Evolutionary conservation across 2,329 filamentous ascomycete species (phyloP).

Genomic region (Neoascochyta sp.): DNA sequence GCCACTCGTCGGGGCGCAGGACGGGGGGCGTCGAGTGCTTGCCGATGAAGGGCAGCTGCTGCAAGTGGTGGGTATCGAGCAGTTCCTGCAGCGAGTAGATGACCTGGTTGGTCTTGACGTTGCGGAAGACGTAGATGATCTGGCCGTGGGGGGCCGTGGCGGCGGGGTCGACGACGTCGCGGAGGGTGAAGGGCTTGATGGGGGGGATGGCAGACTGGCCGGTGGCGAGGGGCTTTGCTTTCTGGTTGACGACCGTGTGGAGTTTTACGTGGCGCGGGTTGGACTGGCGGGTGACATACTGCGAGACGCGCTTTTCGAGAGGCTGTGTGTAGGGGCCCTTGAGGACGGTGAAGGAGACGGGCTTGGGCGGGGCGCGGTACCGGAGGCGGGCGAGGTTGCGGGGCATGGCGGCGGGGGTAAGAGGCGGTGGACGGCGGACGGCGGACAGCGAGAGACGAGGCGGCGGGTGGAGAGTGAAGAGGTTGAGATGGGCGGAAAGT

Average conservation of each 20-base stretch:
- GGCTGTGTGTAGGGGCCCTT: slow-evolving; percentile 4
- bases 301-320: slow-evolving; percentile 14
- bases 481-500: no score
- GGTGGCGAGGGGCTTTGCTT: slow-evolving; percentile 19
- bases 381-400: slow-evolving; percentile 27
- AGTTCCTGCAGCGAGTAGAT: slow-evolving; percentile 59
- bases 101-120: slow-evolving; percentile 61
- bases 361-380: slow-evolving; percentile 18
- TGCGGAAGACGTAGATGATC: slow-evolving; percentile 61
- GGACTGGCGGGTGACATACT: slow-evolving; percentile 23
- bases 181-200: slow-evolving; percentile 36
- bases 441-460: no score
- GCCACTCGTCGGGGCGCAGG: slow-evolving; percentile 62
- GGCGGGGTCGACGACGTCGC: slow-evolving; percentile 36
- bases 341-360: slow-evolving; percentile 14
- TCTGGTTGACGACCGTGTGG: slow-evolving; percentile 23
- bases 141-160: slow-evolving; percentile 46
- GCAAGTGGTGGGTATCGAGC: slow-evolving; percentile 53
- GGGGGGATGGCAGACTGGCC: slow-evolving; percentile 11
- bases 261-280: slow-evolving; percentile 22
- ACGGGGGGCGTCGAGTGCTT: slow-evolving; percentile 59
- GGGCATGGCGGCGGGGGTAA: slow-evolving; percentile 26
- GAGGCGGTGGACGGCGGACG: no score
- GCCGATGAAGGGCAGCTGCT: slow-evolving; percentile 60
- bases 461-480: no score